These are phyloP conservation scores for Penicillium angulare DNA, from an alignment of 495 filamentous ascomycete genomes.

Conservation along the genomic window DNA sequence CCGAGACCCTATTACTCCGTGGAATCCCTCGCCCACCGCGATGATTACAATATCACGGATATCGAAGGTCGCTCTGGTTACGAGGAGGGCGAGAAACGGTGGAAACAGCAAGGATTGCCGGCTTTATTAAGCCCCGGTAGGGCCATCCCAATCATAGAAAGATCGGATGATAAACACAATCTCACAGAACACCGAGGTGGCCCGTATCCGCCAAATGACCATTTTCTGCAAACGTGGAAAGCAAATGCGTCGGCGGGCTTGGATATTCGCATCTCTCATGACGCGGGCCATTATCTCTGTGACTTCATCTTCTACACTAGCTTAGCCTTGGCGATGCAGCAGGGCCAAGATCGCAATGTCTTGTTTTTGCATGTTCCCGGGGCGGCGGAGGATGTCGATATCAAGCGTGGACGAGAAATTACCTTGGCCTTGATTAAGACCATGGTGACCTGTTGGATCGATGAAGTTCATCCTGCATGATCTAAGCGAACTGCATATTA, in stretches of 20 bases:
- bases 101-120: conserved; percentile 43
- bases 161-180: neutral
- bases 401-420: conserved; percentile 61
- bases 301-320: conserved; percentile 85
- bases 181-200: neutral
- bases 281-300: conserved; percentile 80
- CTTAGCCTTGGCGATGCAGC: conserved; percentile 54
- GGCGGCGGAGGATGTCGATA: conserved; percentile 49
- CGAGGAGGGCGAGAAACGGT: conserved; percentile 49
- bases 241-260: conserved; percentile 31
- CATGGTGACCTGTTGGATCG: conserved; percentile 53
- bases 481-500: neutral
- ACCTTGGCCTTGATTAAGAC: conserved; percentile 67
- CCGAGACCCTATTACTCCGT: conserved; percentile 65
- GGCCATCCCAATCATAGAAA: conserved; percentile 5
- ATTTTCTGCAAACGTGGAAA: conserved; percentile 38
- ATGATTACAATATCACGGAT: conserved; percentile 70
- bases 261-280: conserved; percentile 65
- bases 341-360: conserved; percentile 53
- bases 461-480: conserved; percentile 18
- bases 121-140: conserved; percentile 32
- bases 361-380: conserved; percentile 80
- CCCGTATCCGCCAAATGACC: conserved; percentile 32
- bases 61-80: conserved; percentile 58
- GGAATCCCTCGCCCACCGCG: conserved; percentile 69